Conservation (phyloP, 208 protist species). For the Leishmania tropica region DNA sequence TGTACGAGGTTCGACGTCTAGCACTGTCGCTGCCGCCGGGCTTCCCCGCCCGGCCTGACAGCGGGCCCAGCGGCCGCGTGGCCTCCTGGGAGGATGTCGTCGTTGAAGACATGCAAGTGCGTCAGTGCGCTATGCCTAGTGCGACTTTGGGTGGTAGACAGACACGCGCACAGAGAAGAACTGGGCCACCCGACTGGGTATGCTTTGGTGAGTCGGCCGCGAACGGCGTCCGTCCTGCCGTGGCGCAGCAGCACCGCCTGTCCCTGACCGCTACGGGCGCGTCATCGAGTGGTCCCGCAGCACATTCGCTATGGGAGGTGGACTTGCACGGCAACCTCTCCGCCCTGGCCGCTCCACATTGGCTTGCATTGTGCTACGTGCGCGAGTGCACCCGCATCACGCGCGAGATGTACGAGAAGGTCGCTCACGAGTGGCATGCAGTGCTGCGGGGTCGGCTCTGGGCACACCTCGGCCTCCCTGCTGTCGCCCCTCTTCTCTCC, state of each 20-base stretch:
- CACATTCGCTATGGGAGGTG: conserved; percentile 27
- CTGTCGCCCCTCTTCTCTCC: conserved; percentile 44
- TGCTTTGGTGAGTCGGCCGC: conserved; percentile 3
- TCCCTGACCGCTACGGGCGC: conserved; percentile 5
- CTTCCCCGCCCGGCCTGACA: not conserved
- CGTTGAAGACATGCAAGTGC: conserved; percentile 21
- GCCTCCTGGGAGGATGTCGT: conserved; percentile 8
- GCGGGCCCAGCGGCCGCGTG: not conserved
- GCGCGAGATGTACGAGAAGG: conserved; percentile 26
- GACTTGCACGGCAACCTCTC: conserved; percentile 33
- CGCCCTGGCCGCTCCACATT: conserved; percentile 25
- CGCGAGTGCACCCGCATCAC: conserved; percentile 55
- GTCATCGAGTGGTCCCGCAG: conserved; percentile 1
- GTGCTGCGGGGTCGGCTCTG: conserved; percentile 24
- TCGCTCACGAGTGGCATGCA: conserved; percentile 28
- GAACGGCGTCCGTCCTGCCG: conserved; percentile 10
- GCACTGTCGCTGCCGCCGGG: conserved; percentile 6
- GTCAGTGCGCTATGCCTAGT: conserved; percentile 8
- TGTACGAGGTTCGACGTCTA: conserved; percentile 54
- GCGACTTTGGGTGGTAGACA: not conserved
- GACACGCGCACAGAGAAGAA: not conserved
- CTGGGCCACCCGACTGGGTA: not conserved
- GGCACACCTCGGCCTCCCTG: conserved; percentile 42
- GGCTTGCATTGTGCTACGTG: conserved; percentile 46
- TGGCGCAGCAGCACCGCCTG: conserved; percentile 15